Conservation (phyloP, 1,139 yeast species). For the Geotrichum candidum region DNA sequence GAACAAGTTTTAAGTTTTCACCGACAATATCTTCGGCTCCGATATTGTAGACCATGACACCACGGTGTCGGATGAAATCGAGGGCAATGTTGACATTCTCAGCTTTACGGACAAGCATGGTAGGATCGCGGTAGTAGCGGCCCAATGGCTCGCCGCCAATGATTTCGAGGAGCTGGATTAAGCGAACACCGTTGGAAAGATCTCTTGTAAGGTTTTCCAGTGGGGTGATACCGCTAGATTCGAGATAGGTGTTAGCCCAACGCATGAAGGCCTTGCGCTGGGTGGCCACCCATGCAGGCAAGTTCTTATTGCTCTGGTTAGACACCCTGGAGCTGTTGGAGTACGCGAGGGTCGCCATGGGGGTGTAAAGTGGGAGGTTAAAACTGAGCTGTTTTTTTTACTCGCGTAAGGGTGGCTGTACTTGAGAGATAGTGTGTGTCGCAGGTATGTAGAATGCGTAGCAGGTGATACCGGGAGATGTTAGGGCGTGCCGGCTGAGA, state of each 20-base stretch:
- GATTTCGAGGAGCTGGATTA: slow-evolving; percentile 37
- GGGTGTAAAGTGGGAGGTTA: not conserved
- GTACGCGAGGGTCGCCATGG: not conserved
- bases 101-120: slow-evolving; percentile 51
- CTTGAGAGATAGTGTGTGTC: not conserved
- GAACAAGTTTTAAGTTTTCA: slow-evolving; percentile 55
- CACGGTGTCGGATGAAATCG: slow-evolving; percentile 48
- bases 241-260: slow-evolving; percentile 38
- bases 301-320: not conserved
- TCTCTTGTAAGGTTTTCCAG: slow-evolving; percentile 31
- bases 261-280: slow-evolving; percentile 39
- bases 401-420: not conserved
- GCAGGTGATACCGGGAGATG: not conserved
- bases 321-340: not conserved
- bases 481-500: not conserved
- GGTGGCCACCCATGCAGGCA: slow-evolving; percentile 38
- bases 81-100: slow-evolving; percentile 57
- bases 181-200: slow-evolving; percentile 34
- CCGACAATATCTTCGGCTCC: slow-evolving; percentile 66
- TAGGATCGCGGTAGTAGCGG: slow-evolving; percentile 41
- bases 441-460: not conserved
- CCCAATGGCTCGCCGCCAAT: slow-evolving; percentile 39
- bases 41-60: slow-evolving; percentile 51
- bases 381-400: not conserved
- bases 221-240: slow-evolving; percentile 28